Evolutionary conservation across 164 flowering plant genomes (phyloP).

Genomic region (Liriodendron chinense): DNA sequence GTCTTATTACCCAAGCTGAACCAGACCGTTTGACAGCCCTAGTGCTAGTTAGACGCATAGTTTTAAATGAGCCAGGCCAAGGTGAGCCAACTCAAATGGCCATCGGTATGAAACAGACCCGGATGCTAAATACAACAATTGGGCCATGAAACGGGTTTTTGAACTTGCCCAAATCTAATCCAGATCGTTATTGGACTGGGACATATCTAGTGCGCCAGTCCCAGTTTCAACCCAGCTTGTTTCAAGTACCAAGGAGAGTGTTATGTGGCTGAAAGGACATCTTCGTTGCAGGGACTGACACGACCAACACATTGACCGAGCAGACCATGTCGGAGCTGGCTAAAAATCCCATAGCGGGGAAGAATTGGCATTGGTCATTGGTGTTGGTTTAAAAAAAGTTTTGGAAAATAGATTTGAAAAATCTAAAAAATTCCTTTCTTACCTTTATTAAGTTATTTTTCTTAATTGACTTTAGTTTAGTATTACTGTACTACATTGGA

Average conservation of each 20-base stretch:
- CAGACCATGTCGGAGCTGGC: conserved; percentile 28
- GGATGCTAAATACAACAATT: too few relatives aligned
- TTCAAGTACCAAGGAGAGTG: not conserved
- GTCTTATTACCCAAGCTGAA: too few relatives aligned
- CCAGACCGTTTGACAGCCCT: too few relatives aligned
- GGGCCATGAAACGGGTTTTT: not conserved
- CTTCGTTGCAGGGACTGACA: conserved; percentile 23
- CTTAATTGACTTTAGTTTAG: too few relatives aligned
- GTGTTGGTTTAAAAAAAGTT: too few relatives aligned
- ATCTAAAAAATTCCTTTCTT: too few relatives aligned
- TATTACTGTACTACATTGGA: too few relatives aligned
- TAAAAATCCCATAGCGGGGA: conserved; percentile 9
- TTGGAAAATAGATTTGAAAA: too few relatives aligned
- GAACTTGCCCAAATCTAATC: not conserved
- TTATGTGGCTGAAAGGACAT: conserved; percentile 16
- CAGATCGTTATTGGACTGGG: not conserved
- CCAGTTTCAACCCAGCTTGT: not conserved
- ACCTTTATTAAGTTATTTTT: too few relatives aligned
- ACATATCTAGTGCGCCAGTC: not conserved
- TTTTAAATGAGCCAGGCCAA: not conserved
- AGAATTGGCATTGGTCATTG: too few relatives aligned
- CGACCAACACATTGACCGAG: conserved; percentile 14
- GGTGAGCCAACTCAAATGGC: not conserved
- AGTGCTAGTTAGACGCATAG: too few relatives aligned
- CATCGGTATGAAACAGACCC: not conserved